A percentile compares a stretch with the other conserved stretches of the same genome.
Evolutionary conservation across 345 rosid species (phyloP).

Genomic region (Microcos paniculata): DNA sequence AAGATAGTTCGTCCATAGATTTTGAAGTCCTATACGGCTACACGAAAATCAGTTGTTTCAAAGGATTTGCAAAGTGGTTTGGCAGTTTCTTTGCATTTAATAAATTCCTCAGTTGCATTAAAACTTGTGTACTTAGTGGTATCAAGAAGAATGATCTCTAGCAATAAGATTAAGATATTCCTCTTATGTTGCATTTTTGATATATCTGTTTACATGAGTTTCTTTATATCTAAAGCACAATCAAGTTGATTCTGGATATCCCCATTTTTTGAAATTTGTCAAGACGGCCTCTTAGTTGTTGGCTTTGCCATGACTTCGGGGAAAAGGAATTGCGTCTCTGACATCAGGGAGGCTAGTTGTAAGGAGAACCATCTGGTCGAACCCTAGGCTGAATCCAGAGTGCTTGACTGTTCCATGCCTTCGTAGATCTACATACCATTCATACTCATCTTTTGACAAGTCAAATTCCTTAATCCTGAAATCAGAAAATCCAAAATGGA

Average conservation of each 20-base stretch:
- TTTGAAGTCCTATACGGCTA: neutral
- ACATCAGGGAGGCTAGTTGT: constrained; percentile 70
- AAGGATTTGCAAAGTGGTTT: constrained; percentile 19
- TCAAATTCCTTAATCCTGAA: constrained; percentile 61
- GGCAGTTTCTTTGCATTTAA: constrained; percentile 5
- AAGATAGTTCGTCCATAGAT: constrained; percentile 38
- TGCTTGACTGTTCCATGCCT: constrained; percentile 76
- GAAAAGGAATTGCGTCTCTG: constrained; percentile 82
- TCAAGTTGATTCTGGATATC: neutral
- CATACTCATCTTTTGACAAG: constrained; percentile 52
- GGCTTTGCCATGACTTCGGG: constrained; percentile 56
- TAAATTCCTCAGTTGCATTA: neutral
- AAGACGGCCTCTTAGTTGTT: constrained; percentile 27
- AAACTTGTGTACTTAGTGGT: constrained; percentile 2
- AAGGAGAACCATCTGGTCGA: constrained; percentile 75
- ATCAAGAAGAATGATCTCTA: constrained; percentile 18
- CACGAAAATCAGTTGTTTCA: constrained; percentile 27
- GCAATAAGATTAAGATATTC: neutral
- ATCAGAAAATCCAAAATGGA: neutral
- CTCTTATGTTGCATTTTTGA: neutral
- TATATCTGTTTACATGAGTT: constrained; percentile 6
- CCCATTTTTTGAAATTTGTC: neutral
- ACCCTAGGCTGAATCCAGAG: constrained; percentile 69
- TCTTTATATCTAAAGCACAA: neutral
- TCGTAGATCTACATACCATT: constrained; percentile 81